These are phyloP conservation scores for Hevea brasiliensis DNA, from an alignment of 345 rosid genomes.

Conservation along the genomic window DNA sequence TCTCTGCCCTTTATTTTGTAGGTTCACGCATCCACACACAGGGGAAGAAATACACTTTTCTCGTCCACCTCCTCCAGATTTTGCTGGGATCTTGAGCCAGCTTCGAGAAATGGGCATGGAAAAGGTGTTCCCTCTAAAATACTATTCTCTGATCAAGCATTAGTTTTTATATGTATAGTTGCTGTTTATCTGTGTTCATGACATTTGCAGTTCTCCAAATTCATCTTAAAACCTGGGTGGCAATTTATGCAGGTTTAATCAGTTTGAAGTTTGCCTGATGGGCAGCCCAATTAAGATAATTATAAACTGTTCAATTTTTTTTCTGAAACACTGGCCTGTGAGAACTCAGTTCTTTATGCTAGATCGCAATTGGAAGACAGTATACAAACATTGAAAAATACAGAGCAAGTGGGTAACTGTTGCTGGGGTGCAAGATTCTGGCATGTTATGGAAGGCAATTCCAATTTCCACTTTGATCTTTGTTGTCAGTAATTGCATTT, in stretches of 20 bases:
- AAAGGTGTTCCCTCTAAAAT: slow-evolving; percentile 37
- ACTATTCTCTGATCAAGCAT: neutral
- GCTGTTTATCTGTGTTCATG: neutral
- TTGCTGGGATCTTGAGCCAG: slow-evolving; percentile 48
- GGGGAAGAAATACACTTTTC: slow-evolving; percentile 56
- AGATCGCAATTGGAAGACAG: neutral
- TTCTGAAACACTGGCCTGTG: neutral
- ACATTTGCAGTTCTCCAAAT: neutral
- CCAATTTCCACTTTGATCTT: neutral
- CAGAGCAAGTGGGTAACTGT: neutral
- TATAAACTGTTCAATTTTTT: no score
- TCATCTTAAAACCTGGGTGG: neutral
- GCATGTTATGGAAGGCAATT: neutral
- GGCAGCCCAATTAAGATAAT: neutral
- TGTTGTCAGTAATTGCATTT: neutral
- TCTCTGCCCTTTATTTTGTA: slow-evolving; percentile 26
- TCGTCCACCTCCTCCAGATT: slow-evolving; percentile 80
- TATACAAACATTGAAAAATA: neutral
- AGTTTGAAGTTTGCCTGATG: neutral
- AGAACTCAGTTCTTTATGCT: neutral
- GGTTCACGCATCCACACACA: slow-evolving; percentile 76
- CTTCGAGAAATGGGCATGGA: slow-evolving; percentile 61
- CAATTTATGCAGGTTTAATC: neutral
- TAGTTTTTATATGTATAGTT: neutral
- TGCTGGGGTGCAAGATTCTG: neutral